A percentile compares a stretch with the other conserved stretches of the same genome.
phyloP scores from a whole-genome alignment of 768 basidiomycete species.

The Tylopilus intermedius region DNA sequence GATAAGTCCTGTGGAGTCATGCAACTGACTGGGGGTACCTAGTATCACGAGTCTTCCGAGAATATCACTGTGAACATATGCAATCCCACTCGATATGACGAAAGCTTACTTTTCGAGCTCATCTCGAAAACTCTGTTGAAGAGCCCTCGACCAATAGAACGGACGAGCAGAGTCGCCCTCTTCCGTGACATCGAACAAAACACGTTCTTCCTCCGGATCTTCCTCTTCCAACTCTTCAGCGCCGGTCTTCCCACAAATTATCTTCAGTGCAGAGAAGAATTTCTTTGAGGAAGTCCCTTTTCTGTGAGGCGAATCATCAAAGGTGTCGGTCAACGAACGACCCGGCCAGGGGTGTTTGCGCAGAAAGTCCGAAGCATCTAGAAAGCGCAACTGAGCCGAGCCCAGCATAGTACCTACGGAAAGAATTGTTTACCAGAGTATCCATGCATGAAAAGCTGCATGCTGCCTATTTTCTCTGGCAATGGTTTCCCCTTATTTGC shows the following conservation, averaged over 20 bases:
- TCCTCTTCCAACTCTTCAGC: slow-evolving; percentile 68
- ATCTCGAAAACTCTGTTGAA: slow-evolving; percentile 81
- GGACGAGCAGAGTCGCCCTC: slow-evolving; percentile 49
- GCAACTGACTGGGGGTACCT: slow-evolving; percentile 37
- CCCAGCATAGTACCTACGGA: neutral
- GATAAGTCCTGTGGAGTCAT: slow-evolving; percentile 3
- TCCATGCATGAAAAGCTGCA: slow-evolving; percentile 86
- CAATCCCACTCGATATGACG: neutral
- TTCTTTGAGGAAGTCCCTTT: slow-evolving; percentile 66
- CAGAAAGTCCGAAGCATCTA: slow-evolving; percentile 85
- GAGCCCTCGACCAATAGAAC: slow-evolving; percentile 77
- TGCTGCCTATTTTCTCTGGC: slow-evolving; percentile 85
- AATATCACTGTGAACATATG: slow-evolving; percentile 10
- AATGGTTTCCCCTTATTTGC: slow-evolving; percentile 79
- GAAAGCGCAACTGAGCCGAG: neutral
- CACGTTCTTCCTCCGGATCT: slow-evolving; percentile 71
- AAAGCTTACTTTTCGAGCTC: slow-evolving; percentile 76
- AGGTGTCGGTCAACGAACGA: slow-evolving; percentile 76
- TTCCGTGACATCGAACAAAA: slow-evolving; percentile 63
- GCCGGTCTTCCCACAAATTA: slow-evolving; percentile 83
- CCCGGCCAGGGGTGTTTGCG: slow-evolving; percentile 86
- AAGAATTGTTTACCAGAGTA: slow-evolving; percentile 51
- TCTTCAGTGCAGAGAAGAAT: slow-evolving; percentile 60
- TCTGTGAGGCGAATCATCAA: slow-evolving; percentile 77
- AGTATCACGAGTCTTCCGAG: slow-evolving; percentile 69